phyloP scores from a whole-genome alignment of 169 alveolate species.

The Cryptosporidium parvum region DNA sequence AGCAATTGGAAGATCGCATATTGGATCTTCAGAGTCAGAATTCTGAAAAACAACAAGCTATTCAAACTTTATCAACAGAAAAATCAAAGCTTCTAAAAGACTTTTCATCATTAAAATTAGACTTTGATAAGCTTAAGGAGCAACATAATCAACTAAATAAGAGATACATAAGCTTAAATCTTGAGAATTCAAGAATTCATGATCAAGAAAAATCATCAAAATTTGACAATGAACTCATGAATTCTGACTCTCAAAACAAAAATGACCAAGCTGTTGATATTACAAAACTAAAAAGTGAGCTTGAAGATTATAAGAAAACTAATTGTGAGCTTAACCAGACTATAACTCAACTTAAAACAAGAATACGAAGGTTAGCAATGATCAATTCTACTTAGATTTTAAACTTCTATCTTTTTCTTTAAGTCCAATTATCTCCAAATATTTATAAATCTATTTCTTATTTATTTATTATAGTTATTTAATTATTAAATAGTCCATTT shows the following conservation, averaged over 20 bases:
- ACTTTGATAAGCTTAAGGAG: slow-evolving; percentile 23
- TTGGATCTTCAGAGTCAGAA: slow-evolving; percentile 55
- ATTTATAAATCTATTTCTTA: not conserved
- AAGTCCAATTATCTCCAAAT: not conserved
- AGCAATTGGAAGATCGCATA: slow-evolving; percentile 7
- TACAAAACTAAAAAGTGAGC: not conserved
- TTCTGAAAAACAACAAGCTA: slow-evolving; percentile 51
- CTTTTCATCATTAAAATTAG: not conserved
- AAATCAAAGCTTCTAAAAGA: slow-evolving; percentile 41
- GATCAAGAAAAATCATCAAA: not conserved
- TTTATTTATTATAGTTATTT: not conserved
- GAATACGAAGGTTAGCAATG: slow-evolving; percentile 63
- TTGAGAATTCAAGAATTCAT: not conserved
- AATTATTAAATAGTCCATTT: not conserved
- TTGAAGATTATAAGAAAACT: slow-evolving; percentile 1
- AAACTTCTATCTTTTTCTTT: not conserved
- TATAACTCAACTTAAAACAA: slow-evolving; percentile 11
- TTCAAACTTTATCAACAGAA: slow-evolving; percentile 48
- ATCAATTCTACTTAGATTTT: slow-evolving; percentile 4
- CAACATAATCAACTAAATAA: slow-evolving; percentile 50
- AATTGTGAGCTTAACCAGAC: slow-evolving; percentile 32
- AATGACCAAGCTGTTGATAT: not conserved
- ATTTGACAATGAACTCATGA: not conserved
- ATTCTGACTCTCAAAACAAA: not conserved
- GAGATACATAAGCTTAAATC: not conserved